A percentile compares a stretch with the other conserved stretches of the same genome.
These are phyloP conservation scores for Aspergillus incahuasiensis DNA, from an alignment of 495 filamentous ascomycete species.

Conservation along the genomic window DNA sequence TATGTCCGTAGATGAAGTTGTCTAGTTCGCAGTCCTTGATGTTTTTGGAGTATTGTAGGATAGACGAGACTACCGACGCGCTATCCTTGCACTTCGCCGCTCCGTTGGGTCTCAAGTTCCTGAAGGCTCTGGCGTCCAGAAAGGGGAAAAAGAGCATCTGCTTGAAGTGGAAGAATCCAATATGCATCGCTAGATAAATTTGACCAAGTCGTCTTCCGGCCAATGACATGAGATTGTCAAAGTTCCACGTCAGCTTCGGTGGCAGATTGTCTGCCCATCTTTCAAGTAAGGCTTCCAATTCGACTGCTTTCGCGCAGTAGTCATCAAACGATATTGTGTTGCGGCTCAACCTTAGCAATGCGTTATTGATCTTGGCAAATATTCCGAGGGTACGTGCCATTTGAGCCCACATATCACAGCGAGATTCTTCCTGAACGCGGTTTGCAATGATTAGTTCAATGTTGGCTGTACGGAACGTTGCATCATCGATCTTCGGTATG, in stretches of 20 bases:
- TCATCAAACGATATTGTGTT: slow-evolving; percentile 14
- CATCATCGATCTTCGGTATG: slow-evolving; percentile 19
- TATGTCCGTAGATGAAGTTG: slow-evolving; percentile 24
- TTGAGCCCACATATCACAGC: slow-evolving; percentile 23
- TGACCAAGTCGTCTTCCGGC: slow-evolving; percentile 15
- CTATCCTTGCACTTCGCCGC: slow-evolving; percentile 19
- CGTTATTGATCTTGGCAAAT: slow-evolving; percentile 15
- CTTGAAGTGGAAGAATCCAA: slow-evolving; percentile 22
- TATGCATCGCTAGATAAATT: slow-evolving; percentile 24
- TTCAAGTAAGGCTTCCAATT: slow-evolving; percentile 12
- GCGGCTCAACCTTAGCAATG: slow-evolving; percentile 18
- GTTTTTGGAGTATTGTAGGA: slow-evolving; percentile 12
- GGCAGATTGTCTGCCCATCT: slow-evolving; percentile 16
- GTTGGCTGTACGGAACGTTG: slow-evolving; percentile 11
- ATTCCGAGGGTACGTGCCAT: slow-evolving; percentile 22
- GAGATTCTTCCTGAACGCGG: not conserved
- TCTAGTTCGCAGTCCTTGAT: slow-evolving; percentile 19
- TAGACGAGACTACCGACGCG: slow-evolving; percentile 15
- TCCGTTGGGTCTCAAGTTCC: not conserved
- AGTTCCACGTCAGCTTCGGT: slow-evolving; percentile 7
- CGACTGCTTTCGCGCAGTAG: slow-evolving; percentile 13
- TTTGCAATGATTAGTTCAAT: slow-evolving; percentile 2
- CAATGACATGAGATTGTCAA: slow-evolving; percentile 15
- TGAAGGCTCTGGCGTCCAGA: slow-evolving; percentile 8
- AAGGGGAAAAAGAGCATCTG: slow-evolving; percentile 29